A percentile compares a stretch with the other conserved stretches of the same genome.
Conservation (phyloP, 2,329 filamentous ascomycete species). For the Monilinia laxa region DNA sequence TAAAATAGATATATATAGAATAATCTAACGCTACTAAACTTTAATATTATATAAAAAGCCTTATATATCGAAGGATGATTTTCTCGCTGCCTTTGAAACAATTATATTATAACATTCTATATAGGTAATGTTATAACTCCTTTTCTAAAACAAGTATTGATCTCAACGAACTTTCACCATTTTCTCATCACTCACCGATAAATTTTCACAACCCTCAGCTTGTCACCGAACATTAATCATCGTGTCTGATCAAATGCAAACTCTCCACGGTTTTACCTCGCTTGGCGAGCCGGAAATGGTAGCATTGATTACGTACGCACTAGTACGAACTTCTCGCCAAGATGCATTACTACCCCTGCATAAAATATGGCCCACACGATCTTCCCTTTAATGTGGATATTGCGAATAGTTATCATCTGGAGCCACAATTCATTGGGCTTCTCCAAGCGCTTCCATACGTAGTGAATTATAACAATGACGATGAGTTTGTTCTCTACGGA, state of each 20-base stretch:
- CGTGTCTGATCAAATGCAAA: conserved; percentile 3
- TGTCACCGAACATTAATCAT: background rate
- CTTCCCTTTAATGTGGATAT: conserved; percentile 24
- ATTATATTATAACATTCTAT: background rate
- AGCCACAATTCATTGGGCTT: conserved; percentile 23
- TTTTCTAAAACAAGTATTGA: no score
- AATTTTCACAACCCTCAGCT: background rate
- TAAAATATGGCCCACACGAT: conserved; percentile 27
- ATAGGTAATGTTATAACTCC: background rate
- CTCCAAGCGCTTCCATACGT: conserved; percentile 27
- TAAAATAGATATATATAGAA: no score
- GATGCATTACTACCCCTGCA: conserved; percentile 25
- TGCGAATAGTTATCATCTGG: conserved; percentile 20
- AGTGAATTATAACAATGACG: conserved; percentile 17
- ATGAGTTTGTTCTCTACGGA: conserved; percentile 26
- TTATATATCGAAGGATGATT: no score
- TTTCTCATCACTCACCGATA: background rate
- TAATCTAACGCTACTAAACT: no score
- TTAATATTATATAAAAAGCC: no score
- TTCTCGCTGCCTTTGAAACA: no score
- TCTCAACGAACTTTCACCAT: no score
- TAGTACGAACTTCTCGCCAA: conserved; percentile 27
- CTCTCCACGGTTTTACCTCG: background rate
- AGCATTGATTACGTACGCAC: conserved; percentile 3
- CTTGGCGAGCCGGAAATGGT: conserved; percentile 20